phyloP scores from a whole-genome alignment of 805 yeast species.

The Metschnikowia orientalis region DNA sequence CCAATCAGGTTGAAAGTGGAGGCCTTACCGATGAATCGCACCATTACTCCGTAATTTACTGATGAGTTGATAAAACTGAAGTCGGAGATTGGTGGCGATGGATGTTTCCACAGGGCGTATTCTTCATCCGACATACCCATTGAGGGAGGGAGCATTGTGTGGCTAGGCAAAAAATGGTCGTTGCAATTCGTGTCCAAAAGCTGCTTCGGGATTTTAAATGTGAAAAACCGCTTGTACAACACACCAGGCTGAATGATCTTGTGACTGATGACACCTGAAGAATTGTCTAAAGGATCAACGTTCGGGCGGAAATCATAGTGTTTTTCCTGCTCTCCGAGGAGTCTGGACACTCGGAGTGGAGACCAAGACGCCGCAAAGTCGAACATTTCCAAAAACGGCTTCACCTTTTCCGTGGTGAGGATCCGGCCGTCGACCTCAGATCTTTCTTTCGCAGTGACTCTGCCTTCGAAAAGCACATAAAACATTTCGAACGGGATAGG shows the following conservation, averaged over 20 bases:
- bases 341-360: slow-evolving; percentile 29
- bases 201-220: slow-evolving; percentile 35
- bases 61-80: slow-evolving; percentile 31
- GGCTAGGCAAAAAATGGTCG: slow-evolving; percentile 27
- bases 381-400: slow-evolving; percentile 35
- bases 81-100: slow-evolving; percentile 21
- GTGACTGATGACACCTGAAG: slow-evolving; percentile 19
- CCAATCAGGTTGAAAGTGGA: slow-evolving; percentile 28
- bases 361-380: slow-evolving; percentile 49
- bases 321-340: slow-evolving; percentile 22
- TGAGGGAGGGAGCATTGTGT: slow-evolving; percentile 35
- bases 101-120: slow-evolving; percentile 2
- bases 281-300: slow-evolving; percentile 27
- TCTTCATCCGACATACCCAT: slow-evolving; percentile 25
- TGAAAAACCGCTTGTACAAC: slow-evolving; percentile 36
- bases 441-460: slow-evolving; percentile 22
- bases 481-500: slow-evolving; percentile 60
- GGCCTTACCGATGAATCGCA: slow-evolving; percentile 39
- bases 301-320: slow-evolving; percentile 1
- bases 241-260: slow-evolving; percentile 19
- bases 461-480: slow-evolving; percentile 54
- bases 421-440: slow-evolving; percentile 3
- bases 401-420: slow-evolving; percentile 21
- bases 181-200: slow-evolving; percentile 37
- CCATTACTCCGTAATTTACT: slow-evolving; percentile 33